Evolutionary conservation across 1,139 yeast species (phyloP).

Genomic region (Geotrichum australiense): DNA sequence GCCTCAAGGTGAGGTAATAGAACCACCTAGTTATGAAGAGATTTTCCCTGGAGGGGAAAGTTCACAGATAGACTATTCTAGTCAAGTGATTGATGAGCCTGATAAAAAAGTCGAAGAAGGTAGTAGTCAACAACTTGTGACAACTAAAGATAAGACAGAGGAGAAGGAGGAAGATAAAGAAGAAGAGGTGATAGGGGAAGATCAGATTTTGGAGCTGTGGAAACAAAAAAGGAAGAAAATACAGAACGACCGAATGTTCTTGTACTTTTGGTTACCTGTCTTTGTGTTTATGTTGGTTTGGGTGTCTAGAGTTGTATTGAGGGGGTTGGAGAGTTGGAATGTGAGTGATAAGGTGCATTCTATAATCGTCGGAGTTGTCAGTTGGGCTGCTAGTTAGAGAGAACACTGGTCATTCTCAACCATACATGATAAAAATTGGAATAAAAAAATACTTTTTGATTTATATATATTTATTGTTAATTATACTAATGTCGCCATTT

Average conservation of each 20-base stretch:
- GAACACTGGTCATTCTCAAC: no score
- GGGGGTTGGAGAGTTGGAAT: conserved; percentile 3
- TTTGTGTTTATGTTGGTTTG: conserved; percentile 27
- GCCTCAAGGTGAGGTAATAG: conserved; percentile 3
- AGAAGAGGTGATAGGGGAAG: conserved; percentile 22
- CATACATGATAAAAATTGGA: no score
- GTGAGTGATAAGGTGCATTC: conserved; percentile 5
- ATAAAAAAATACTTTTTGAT: no score
- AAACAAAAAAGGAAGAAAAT: conserved; percentile 43
- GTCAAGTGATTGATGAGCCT: conserved; percentile 22
- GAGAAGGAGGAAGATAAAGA: conserved; percentile 25
- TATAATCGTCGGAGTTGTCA: background rate
- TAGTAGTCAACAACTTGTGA: no score
- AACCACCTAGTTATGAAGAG: conserved; percentile 67
- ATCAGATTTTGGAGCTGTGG: conserved; percentile 26
- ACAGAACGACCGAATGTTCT: conserved; percentile 72
- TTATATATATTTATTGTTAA: no score
- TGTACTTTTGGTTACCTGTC: conserved; percentile 60
- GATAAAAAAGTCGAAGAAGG: no score
- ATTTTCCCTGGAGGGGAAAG: conserved; percentile 61
- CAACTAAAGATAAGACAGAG: no score
- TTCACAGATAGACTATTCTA: conserved; percentile 36
- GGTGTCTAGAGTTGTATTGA: conserved; percentile 16
- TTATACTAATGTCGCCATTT: no score
- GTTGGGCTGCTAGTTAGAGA: conserved; percentile 3